Percentiles rank a stretch among this genome's conserved stretches.
Conservation (phyloP, 2,329 filamentous ascomycete genomes). For the Pseudogymnoascus pannorum region DNA sequence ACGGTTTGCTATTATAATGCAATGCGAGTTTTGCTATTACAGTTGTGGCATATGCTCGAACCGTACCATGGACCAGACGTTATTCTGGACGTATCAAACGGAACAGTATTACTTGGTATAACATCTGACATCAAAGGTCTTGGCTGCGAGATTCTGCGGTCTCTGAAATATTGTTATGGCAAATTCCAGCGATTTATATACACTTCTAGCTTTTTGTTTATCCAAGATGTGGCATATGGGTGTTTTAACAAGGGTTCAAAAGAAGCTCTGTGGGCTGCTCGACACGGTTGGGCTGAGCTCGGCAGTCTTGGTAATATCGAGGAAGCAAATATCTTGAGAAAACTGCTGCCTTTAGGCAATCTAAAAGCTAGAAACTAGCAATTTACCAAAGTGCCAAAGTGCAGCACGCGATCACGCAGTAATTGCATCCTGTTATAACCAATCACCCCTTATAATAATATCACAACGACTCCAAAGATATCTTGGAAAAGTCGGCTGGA, state of each 20-base stretch:
- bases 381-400: background rate
- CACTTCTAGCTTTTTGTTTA: conserved; percentile 10
- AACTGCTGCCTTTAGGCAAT: background rate
- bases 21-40: no score
- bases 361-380: background rate
- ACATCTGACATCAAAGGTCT: conserved; percentile 10
- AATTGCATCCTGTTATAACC: no score
- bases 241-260: conserved; percentile 11
- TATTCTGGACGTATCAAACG: conserved; percentile 1
- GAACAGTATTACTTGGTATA: conserved; percentile 13
- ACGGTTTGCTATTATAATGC: conserved; percentile 12
- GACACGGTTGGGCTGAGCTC: background rate
- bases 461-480: background rate
- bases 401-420: background rate
- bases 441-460: background rate
- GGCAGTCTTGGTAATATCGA: conserved; percentile 3
- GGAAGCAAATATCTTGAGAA: conserved; percentile 7
- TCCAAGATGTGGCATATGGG: conserved; percentile 14
- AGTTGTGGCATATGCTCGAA: conserved; percentile 9
- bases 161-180: conserved; percentile 12
- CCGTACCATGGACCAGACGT: background rate
- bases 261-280: conserved; percentile 11
- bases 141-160: conserved; percentile 15
- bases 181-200: conserved; percentile 11
- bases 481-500: conserved; percentile 14